Evolutionary conservation across 1,284 basidiomycete species (phyloP), one percentile per base, ranked within the genome.

Genomic region (Puccinia polysora): DNA sequence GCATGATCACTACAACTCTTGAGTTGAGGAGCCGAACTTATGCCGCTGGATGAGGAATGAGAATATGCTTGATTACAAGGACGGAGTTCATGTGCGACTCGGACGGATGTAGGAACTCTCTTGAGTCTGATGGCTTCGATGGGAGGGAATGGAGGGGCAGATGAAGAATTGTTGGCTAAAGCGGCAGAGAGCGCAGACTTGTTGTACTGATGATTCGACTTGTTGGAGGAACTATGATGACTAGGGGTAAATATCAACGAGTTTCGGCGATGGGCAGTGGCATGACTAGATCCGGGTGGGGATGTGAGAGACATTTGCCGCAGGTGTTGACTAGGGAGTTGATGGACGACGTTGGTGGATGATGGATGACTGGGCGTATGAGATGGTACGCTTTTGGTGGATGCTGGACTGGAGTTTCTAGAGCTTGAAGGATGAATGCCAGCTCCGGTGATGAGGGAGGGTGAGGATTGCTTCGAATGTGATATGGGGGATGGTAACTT

Each of bases 71-170:
- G 23, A 15, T 49, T 53, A 32, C 78, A 75, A 34, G 75, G 59
- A 53, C 75, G 76, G 23, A 84, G 74, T 43, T 84, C 83, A 14
- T 81, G 81, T 0, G 84, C 83, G 45, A 83, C 74, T n/a, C 83
- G 78, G 1, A 84, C 83, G 7, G 82, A 81, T 0, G 83, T 83
- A 0, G 83, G 83, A 1, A 84, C 83, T 2, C 82, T 78, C 73
- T 83, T 83, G n/a, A 84, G 75, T 0, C 82, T 80, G 32, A 84
- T 83, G 4, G 81, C 81, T 32, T 81, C 80, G 2, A 80, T 74
- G 2, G 78, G 70, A n/a, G 70, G 70, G 28, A 58, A 38, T 4
- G 70, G 70, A 36, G 70, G 70, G 30, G 62, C 60, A 25, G 70
- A 49, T 4, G 62, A 63, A 14, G 70, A 64, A 36, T 73, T 73